Percentiles rank a stretch among this genome's conserved stretches.
These are phyloP conservation scores for Vitis hybrid DNA, from an alignment of 177 flowering plant species.

Conservation along the genomic window DNA sequence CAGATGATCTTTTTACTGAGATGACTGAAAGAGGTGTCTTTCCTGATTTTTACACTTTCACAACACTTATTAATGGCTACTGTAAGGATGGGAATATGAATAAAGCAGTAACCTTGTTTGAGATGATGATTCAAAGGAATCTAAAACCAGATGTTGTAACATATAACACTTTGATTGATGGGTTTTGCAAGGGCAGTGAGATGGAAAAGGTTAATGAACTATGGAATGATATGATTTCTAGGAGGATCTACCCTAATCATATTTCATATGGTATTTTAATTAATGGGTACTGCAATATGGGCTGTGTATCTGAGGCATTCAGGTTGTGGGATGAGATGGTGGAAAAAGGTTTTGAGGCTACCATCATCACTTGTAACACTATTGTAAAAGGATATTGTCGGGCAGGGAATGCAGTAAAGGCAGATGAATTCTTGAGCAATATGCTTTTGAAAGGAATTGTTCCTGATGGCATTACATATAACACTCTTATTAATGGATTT, in stretches of 20 bases:
- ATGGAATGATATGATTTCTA: constrained; percentile 62
- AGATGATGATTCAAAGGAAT: constrained; percentile 58
- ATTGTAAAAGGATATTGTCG: constrained; percentile 78
- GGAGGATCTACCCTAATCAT: constrained; percentile 48
- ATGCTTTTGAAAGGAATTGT: constrained; percentile 50
- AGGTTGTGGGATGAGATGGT: constrained; percentile 85
- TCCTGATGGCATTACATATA: constrained; percentile 72
- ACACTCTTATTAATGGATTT: constrained; percentile 78
- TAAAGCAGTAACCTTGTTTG: constrained; percentile 59
- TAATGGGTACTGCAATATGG: constrained; percentile 61
- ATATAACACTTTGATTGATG: constrained; percentile 77
- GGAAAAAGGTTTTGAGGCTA: constrained; percentile 60
- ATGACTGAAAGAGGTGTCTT: constrained; percentile 70
- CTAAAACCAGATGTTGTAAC: constrained; percentile 76
- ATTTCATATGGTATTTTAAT: constrained; percentile 70
- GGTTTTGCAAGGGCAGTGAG: constrained; percentile 73
- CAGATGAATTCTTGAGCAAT: constrained; percentile 50
- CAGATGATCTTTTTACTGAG: constrained; percentile 64
- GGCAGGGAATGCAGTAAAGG: constrained; percentile 53
- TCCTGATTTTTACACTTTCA: constrained; percentile 75
- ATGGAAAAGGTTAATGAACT: constrained; percentile 65
- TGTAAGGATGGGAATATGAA: constrained; percentile 59
- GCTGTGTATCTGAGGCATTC: constrained; percentile 57
- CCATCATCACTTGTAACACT: constrained; percentile 65
- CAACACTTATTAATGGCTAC: constrained; percentile 75